Conservation (phyloP, 2,329 filamentous ascomycete genomes). For the Epichloe typhina region DNA sequence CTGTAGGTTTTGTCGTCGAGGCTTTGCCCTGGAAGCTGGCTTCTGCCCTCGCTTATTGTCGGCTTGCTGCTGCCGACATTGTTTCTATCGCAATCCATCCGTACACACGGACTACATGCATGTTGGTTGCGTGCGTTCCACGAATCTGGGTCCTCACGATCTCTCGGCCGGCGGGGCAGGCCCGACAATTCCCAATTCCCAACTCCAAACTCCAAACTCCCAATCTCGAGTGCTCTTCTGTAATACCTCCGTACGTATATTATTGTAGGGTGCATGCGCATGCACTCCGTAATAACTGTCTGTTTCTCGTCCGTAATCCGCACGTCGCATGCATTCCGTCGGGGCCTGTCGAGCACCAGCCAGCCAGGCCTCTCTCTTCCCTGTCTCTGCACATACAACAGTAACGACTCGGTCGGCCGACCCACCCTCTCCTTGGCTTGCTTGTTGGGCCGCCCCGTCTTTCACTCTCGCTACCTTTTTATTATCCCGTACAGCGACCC, state of each 20-base stretch:
- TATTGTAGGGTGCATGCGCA: not conserved
- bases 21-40: no score
- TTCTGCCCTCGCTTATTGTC: no score
- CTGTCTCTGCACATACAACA: no score
- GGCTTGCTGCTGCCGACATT: not conserved
- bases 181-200: not conserved
- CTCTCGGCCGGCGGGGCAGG: conserved; percentile 2
- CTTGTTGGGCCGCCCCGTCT: not conserved
- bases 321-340: no score
- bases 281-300: not conserved
- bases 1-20: no score
- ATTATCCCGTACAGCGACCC: not conserved
- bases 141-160: conserved; percentile 1
- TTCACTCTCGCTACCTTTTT: not conserved
- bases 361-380: no score
- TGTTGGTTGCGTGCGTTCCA: not conserved
- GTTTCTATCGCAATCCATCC: not conserved
- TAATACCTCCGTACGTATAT: not conserved
- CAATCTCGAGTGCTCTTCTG: not conserved
- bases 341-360: no score
- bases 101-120: not conserved
- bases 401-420: conserved; percentile 1
- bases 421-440: not conserved
- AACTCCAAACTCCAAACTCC: not conserved
- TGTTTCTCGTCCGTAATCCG: no score